Evolutionary conservation across 208 protist species (phyloP).

Genomic region (Crithidia expoeki): DNA sequence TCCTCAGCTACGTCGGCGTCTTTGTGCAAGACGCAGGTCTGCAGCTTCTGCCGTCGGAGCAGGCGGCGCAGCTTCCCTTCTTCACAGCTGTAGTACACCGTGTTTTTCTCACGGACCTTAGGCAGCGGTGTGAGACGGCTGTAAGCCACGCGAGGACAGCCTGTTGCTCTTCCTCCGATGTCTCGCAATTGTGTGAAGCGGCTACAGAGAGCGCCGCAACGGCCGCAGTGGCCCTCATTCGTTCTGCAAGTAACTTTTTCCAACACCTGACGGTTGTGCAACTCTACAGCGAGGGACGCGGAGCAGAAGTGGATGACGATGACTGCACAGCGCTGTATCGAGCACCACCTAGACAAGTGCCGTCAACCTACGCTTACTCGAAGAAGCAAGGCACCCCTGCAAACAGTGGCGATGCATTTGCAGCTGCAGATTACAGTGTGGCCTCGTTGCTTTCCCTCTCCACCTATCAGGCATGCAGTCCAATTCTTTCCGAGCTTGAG

Average conservation of each 20-base stretch:
- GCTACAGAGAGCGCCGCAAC: background rate
- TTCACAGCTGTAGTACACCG: slow-evolving; percentile 14
- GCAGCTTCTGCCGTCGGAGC: slow-evolving; percentile 30
- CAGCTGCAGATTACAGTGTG: slow-evolving; percentile 17
- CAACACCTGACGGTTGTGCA: slow-evolving; percentile 16
- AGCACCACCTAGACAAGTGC: background rate
- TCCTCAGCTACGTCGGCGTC: slow-evolving; percentile 29
- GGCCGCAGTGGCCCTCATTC: slow-evolving; percentile 11
- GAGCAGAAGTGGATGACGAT: slow-evolving; percentile 13
- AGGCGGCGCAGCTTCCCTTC: slow-evolving; percentile 13
- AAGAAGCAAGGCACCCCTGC: background rate
- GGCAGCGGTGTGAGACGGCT: background rate
- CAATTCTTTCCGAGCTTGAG: slow-evolving; percentile 9
- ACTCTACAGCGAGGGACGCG: slow-evolving; percentile 13
- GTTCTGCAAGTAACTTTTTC: slow-evolving; percentile 7
- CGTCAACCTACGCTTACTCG: background rate
- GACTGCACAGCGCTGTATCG: slow-evolving; percentile 22
- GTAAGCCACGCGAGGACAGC: background rate
- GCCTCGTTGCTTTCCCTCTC: slow-evolving; percentile 20
- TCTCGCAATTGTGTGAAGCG: too few relatives aligned
- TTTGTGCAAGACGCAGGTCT: slow-evolving; percentile 29
- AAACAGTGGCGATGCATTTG: background rate
- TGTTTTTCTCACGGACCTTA: slow-evolving; percentile 9
- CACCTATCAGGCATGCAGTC: slow-evolving; percentile 18
- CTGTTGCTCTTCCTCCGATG: too few relatives aligned